Evolutionary conservation across 441 rosid genomes (phyloP).

Genomic region (Adansonia madagascariensis): DNA sequence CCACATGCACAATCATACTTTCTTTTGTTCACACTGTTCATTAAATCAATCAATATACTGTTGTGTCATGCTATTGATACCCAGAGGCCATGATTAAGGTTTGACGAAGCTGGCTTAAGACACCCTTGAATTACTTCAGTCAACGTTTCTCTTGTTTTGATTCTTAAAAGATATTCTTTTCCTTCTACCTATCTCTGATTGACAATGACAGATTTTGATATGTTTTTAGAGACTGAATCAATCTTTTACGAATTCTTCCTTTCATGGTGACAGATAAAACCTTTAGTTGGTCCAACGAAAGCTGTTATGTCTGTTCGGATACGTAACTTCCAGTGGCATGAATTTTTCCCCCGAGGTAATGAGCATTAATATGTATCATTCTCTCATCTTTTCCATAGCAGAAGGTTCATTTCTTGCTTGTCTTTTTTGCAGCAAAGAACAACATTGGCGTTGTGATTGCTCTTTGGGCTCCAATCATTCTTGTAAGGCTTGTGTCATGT

Average conservation of each 20-base stretch:
- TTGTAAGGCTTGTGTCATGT: constrained; percentile 50
- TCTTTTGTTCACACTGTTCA: background rate
- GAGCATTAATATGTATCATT: constrained; percentile 27
- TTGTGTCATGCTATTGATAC: background rate
- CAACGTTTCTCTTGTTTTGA: background rate
- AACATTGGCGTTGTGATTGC: constrained; percentile 96
- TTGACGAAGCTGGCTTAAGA: constrained; percentile 31
- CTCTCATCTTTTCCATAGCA: background rate
- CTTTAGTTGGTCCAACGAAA: constrained; percentile 91
- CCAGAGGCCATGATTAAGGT: constrained; percentile 2
- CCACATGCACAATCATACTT: background rate
- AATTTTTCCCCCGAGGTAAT: constrained; percentile 95
- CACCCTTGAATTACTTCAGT: background rate
- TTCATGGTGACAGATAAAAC: constrained; percentile 75
- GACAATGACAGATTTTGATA: background rate
- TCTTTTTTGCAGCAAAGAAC: constrained; percentile 79
- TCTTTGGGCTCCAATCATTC: constrained; percentile 96
- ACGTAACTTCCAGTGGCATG: constrained; percentile 82
- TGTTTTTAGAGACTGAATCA: background rate
- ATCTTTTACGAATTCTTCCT: constrained; percentile 16
- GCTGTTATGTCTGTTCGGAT: constrained; percentile 76
- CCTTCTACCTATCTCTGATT: background rate
- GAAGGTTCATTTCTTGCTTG: constrained; percentile 23
- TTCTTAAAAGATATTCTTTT: background rate
- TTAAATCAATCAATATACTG: background rate